Base-by-base conservation (phyloP, 2,329 filamentous ascomycete genomes). In the Podosphaera leucotricha region DNA sequence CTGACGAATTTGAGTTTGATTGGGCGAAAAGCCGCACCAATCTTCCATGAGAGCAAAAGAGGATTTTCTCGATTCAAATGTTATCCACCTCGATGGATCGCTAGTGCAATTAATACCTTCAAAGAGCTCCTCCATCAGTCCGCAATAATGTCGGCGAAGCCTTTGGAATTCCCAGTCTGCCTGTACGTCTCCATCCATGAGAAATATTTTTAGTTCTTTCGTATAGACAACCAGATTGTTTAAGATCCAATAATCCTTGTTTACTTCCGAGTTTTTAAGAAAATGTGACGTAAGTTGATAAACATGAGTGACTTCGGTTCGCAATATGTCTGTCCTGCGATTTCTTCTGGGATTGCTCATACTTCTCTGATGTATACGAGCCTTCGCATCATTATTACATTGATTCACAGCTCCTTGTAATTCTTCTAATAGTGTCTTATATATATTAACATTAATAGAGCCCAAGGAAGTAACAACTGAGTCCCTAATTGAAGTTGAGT, bases 21-120 rank as follows among this genome's bases (percentile, higher is more conserved):
- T 93, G 0, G 86, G 84, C 6, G 86, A 93, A 59, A 92, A 94
- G 2, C 90, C 90, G 58, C 90, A 98, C 92, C 92, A 98, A 51
- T 95, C 87, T 61, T 98, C 90, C 86, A 98, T 95, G 41, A 98
- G 64, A 0, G 86, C 78, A 57, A 98, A 98, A 0, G 87, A 81
- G 4, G 90, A 94, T 58, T 94, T 93, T 36, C 92, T 71, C 11
- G 86, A 83, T 59, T 98, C 90, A 55, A 98, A 98, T 0, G 90
- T 86, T 74, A 98, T 90, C 87, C 90, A 98, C 26, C 84, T 72
- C 3, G 83, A 78, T 1, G 85, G 80, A 47, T 94, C 83, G 48
- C 76, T 77, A 0, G 84, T 84, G 43, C 77, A 72, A 52, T 87
- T 90, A 53, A 94, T 84, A 5, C 83, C 84, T 52, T 92, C 83